Evolutionary conservation across 1,284 basidiomycete genomes (phyloP).

Genomic region (Mycosarcoma mackinlayi): DNA sequence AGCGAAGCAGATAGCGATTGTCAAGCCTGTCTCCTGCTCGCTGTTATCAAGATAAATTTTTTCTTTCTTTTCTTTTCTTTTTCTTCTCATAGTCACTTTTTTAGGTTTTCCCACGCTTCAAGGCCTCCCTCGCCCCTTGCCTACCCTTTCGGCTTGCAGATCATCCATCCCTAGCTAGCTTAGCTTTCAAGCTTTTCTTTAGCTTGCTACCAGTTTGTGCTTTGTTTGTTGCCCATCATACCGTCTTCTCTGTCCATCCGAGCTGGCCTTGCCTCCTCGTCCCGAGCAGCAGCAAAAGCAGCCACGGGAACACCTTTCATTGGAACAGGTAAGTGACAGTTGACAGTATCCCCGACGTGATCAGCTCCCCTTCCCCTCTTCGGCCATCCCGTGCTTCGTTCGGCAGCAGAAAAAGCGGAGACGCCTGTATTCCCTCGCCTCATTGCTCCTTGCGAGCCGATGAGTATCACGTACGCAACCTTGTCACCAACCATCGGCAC

Average conservation of each 20-base stretch:
- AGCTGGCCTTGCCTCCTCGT: conserved; percentile 35
- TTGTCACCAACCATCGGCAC: neutral
- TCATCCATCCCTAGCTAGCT: neutral
- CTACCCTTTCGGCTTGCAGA: neutral
- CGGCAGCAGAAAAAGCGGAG: too few species aligned
- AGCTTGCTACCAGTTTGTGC: conserved; percentile 1
- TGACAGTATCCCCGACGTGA: too few species aligned
- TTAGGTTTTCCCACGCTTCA: conserved; percentile 14
- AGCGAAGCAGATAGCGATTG: conserved; percentile 5
- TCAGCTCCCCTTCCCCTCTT: too few species aligned
- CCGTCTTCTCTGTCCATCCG: conserved; percentile 21
- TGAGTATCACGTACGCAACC: too few species aligned
- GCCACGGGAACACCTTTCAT: conserved; percentile 6
- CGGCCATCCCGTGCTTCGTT: too few species aligned
- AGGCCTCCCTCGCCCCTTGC: neutral
- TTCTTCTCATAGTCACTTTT: neutral
- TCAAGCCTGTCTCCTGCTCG: too few species aligned
- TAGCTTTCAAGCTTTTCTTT: conserved; percentile 8
- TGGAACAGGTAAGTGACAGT: conserved; percentile 37
- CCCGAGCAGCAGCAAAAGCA: conserved; percentile 33
- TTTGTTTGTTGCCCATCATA: conserved; percentile 27
- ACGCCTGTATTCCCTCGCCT: neutral
- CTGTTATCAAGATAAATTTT: conserved; percentile 8
- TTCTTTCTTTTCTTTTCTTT: conserved; percentile 10
- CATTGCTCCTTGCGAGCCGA: too few species aligned